Percentiles rank a stretch among this genome's conserved stretches.
phyloP scores from a whole-genome alignment of 305 asterid species.

The Rubia tinctorum region DNA sequence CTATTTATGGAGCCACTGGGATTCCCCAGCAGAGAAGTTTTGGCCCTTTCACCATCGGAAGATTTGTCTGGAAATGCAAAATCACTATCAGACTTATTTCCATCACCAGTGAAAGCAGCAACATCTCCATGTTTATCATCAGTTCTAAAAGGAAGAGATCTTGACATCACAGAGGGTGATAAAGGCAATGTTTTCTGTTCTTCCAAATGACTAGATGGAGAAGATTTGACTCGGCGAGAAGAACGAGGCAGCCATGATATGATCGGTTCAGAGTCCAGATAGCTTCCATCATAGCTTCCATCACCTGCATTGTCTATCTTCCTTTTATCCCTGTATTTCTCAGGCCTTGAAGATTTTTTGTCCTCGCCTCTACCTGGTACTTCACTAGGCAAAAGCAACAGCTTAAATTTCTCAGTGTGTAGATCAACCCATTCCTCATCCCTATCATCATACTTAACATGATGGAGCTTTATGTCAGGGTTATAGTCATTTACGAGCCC shows the following conservation, averaged over 20 bases:
- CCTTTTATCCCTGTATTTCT: constrained; percentile 29
- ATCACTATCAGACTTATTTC: constrained; percentile 32
- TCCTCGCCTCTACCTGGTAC: constrained; percentile 60
- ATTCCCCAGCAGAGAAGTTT: constrained; percentile 36
- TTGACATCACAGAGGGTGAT: constrained; percentile 37
- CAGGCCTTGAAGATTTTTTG: constrained; percentile 32
- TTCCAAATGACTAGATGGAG: constrained; percentile 49
- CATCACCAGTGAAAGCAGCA: constrained; percentile 30
- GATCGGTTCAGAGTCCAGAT: constrained; percentile 85
- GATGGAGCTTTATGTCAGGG: constrained; percentile 72
- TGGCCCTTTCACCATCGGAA: constrained; percentile 30
- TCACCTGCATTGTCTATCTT: constrained; percentile 39
- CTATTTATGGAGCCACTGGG: constrained; percentile 33
- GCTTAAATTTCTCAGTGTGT: constrained; percentile 78
- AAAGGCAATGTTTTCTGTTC: constrained; percentile 44
- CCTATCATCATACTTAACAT: constrained; percentile 85
- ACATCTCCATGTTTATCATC: constrained; percentile 35
- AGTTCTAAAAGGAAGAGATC: constrained; percentile 35
- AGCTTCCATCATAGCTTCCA: constrained; percentile 39
- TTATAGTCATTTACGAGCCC: constrained; percentile 85
- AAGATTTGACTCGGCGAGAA: constrained; percentile 66
- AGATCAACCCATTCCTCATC: constrained; percentile 98
- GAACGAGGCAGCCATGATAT: constrained; percentile 88
- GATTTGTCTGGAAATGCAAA: constrained; percentile 35
- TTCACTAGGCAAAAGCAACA: constrained; percentile 87